Conservation (phyloP, 306 rosid genomes). For the Vigna mungo region DNA sequence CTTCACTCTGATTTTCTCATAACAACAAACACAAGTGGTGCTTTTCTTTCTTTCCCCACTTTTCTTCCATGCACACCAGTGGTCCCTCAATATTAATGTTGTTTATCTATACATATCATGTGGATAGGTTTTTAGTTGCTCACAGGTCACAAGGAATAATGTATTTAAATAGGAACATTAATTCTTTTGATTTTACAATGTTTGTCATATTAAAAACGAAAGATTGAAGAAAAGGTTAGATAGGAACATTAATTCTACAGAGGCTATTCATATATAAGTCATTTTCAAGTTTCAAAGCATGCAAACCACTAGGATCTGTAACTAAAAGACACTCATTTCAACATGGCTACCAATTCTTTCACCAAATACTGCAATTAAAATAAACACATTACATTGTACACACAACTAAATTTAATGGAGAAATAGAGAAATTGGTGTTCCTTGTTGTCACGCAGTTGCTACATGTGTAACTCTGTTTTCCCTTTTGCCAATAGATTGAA, state of each 20-base stretch:
- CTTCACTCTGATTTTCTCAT: slow-evolving; percentile 37
- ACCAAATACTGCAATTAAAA: background rate
- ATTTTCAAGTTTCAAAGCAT: slow-evolving; percentile 47
- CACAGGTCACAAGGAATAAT: too few species aligned
- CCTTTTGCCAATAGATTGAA: slow-evolving; percentile 17
- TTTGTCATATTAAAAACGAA: too few species aligned
- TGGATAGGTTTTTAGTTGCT: too few species aligned
- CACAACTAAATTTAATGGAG: background rate
- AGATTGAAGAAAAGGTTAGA: too few species aligned
- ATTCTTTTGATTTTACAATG: too few species aligned
- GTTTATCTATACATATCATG: too few species aligned
- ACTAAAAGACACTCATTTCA: slow-evolving; percentile 49
- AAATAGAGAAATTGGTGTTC: too few species aligned
- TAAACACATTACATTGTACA: background rate
- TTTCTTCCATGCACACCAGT: slow-evolving; percentile 40
- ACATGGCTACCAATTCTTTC: slow-evolving; percentile 1
- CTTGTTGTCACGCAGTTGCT: background rate
- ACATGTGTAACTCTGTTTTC: background rate
- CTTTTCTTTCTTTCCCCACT: slow-evolving; percentile 36
- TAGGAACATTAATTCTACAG: slow-evolving; percentile 14
- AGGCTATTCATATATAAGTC: slow-evolving; percentile 43
- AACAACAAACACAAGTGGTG: slow-evolving; percentile 30
- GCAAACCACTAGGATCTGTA: slow-evolving; percentile 45
- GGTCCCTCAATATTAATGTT: slow-evolving; percentile 49
- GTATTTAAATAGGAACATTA: too few species aligned